Percentiles rank a stretch among this genome's conserved stretches.
phyloP scores from a whole-genome alignment of 2,329 filamentous ascomycete genomes.

The Dendrostoma leiphaemia region DNA sequence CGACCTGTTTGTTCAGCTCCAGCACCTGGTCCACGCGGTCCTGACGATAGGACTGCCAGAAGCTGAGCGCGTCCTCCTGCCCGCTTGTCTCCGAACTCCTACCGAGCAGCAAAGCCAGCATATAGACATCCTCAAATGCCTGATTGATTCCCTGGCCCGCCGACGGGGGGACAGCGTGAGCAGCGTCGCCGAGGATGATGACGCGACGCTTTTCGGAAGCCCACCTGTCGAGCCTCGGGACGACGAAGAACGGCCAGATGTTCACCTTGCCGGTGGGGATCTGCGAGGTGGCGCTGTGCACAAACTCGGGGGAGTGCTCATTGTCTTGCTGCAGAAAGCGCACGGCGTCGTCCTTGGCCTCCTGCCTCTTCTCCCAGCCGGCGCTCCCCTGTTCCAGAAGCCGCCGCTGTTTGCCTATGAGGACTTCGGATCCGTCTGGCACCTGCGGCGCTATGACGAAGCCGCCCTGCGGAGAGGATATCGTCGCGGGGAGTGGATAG shows the following conservation, averaged over 20 bases:
- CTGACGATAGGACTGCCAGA: conserved; percentile 49
- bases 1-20: conserved; percentile 46
- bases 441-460: conserved; percentile 51
- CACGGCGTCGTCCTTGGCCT: conserved; percentile 37
- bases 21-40: conserved; percentile 45
- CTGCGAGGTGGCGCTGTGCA: conserved; percentile 30
- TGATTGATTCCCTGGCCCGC: conserved; percentile 47
- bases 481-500: conserved; percentile 41
- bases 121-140: conserved; percentile 45
- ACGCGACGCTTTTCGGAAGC: conserved; percentile 34
- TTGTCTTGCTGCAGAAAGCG: conserved; percentile 33
- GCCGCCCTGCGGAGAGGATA: conserved; percentile 41
- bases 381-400: conserved; percentile 35
- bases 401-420: conserved; percentile 45
- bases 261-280: conserved; percentile 35
- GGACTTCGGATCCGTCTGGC: conserved; percentile 44
- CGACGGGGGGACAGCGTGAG: conserved; percentile 46
- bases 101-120: conserved; percentile 37
- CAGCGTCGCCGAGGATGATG: conserved; percentile 46
- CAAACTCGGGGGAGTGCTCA: conserved; percentile 35
- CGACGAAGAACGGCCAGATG: conserved; percentile 48
- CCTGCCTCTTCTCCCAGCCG: conserved; percentile 39
- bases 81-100: conserved; percentile 19
- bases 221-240: conserved; percentile 47
- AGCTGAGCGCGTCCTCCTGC: conserved; percentile 1